phyloP scores from a whole-genome alignment of 1,139 yeast species.

The Pichiaceae sp. region DNA sequence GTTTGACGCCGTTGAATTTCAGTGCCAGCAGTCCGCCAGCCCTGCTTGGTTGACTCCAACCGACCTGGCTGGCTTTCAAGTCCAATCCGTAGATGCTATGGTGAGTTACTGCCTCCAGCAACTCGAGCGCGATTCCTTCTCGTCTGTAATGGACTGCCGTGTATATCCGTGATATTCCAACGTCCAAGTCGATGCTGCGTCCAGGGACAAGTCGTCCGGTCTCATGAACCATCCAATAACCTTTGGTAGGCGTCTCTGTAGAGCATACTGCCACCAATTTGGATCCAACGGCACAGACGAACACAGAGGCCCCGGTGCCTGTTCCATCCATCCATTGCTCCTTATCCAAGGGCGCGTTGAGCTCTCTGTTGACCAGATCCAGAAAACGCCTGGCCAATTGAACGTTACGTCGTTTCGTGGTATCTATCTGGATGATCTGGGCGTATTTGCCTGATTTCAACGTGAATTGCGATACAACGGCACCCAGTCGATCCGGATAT shows the following conservation, averaged over 20 bases:
- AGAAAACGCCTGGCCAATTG: slow-evolving; percentile 31
- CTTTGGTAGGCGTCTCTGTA: slow-evolving; percentile 27
- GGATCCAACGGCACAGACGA: slow-evolving; percentile 22
- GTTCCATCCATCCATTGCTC: slow-evolving; percentile 27
- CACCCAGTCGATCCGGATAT: neutral
- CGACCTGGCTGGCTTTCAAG: slow-evolving; percentile 36
- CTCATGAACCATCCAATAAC: slow-evolving; percentile 41
- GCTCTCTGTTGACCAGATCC: slow-evolving; percentile 46
- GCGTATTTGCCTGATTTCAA: neutral
- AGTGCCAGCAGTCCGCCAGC: slow-evolving; percentile 51
- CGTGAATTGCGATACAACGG: neutral
- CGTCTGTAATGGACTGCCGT: slow-evolving; percentile 50
- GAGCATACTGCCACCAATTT: slow-evolving; percentile 48
- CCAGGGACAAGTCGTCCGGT: slow-evolving; percentile 25
- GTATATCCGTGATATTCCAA: slow-evolving; percentile 64
- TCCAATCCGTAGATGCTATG: slow-evolving; percentile 45
- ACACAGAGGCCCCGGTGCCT: slow-evolving; percentile 1
- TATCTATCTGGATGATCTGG: slow-evolving; percentile 19
- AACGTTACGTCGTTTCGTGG: slow-evolving; percentile 21
- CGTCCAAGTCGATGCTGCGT: slow-evolving; percentile 24
- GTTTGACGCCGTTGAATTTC: slow-evolving; percentile 40
- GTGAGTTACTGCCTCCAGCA: slow-evolving; percentile 34
- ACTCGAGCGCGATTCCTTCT: slow-evolving; percentile 35
- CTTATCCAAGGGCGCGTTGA: slow-evolving; percentile 51
- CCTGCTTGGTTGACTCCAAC: slow-evolving; percentile 68